A percentile compares a stretch with the other conserved stretches of the same genome.
Evolutionary conservation across 2,329 filamentous ascomycete species (phyloP).

Genomic region (Hypoxylon sp.): DNA sequence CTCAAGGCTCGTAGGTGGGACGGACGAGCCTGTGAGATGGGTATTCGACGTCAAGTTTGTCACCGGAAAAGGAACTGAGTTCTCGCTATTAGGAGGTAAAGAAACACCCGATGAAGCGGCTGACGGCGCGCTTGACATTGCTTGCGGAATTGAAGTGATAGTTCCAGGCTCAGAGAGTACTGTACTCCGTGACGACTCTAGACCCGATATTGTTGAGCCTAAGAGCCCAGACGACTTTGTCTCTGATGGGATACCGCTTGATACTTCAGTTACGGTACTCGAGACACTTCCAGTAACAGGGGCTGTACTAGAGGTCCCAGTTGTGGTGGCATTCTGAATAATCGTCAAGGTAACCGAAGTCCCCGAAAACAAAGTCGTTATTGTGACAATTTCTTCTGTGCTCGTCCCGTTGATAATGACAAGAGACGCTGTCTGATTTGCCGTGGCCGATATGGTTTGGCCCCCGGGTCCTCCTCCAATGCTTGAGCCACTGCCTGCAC

Average conservation of each 20-base stretch:
- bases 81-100: constrained; percentile 13
- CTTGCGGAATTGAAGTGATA: constrained; percentile 22
- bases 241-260: constrained; percentile 28
- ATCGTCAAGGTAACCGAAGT: constrained; percentile 43
- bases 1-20: constrained; percentile 4
- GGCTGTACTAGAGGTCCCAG: constrained; percentile 45
- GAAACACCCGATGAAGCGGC: constrained; percentile 15
- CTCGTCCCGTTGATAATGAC: constrained; percentile 23
- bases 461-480: constrained; percentile 13
- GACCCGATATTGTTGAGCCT: constrained; percentile 7
- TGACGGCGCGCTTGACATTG: constrained; percentile 23
- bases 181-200: constrained; percentile 30
- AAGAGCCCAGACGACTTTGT: constrained; percentile 7
- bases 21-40: constrained; percentile 10
- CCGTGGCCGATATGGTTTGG: constrained; percentile 22
- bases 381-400: constrained; percentile 36
- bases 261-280: constrained; percentile 12
- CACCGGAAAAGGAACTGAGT: constrained; percentile 24
- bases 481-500: constrained; percentile 5
- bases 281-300: constrained; percentile 45
- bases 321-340: constrained; percentile 40
- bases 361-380: constrained; percentile 41
- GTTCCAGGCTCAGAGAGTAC: constrained; percentile 15
- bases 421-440: constrained; percentile 19
- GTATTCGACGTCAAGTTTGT: constrained; percentile 26